phyloP scores from a whole-genome alignment of 2,329 filamentous ascomycete species.

The Aspergillus sojae region DNA sequence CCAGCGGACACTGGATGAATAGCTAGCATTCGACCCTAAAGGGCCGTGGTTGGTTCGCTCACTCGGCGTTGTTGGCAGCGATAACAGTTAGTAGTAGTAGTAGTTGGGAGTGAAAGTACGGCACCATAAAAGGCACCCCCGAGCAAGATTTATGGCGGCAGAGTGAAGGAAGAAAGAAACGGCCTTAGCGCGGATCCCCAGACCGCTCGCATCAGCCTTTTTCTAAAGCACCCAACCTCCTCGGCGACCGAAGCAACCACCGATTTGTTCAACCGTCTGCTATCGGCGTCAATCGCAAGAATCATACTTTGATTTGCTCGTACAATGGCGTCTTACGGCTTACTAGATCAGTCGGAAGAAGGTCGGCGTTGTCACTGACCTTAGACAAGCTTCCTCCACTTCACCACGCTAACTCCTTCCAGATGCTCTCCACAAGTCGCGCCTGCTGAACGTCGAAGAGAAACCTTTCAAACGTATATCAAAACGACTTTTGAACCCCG shows the following conservation, averaged over 20 bases:
- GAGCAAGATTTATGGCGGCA: constrained; percentile 4
- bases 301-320: not conserved
- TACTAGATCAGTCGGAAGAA: constrained; percentile 71
- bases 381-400: constrained; percentile 8
- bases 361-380: constrained; percentile 28
- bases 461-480: constrained; percentile 88
- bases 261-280: constrained; percentile 2
- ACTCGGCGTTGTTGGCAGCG: not conserved
- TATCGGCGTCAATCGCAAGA: constrained; percentile 4
- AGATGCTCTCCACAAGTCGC: constrained; percentile 83
- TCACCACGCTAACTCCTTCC: constrained; percentile 23
- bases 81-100: not conserved
- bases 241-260: constrained; percentile 19
- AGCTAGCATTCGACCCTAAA: not conserved
- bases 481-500: constrained; percentile 73
- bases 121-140: not conserved
- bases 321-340: constrained; percentile 61
- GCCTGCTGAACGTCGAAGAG: constrained; percentile 87
- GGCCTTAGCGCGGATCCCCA: constrained; percentile 20
- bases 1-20: not conserved
- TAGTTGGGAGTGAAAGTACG: not conserved
- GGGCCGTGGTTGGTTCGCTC: not conserved
- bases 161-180: not conserved
- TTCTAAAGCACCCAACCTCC: constrained; percentile 13
- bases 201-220: constrained; percentile 23